Conservation (phyloP, 495 filamentous ascomycete species). For the Cairneyella variabilis region DNA sequence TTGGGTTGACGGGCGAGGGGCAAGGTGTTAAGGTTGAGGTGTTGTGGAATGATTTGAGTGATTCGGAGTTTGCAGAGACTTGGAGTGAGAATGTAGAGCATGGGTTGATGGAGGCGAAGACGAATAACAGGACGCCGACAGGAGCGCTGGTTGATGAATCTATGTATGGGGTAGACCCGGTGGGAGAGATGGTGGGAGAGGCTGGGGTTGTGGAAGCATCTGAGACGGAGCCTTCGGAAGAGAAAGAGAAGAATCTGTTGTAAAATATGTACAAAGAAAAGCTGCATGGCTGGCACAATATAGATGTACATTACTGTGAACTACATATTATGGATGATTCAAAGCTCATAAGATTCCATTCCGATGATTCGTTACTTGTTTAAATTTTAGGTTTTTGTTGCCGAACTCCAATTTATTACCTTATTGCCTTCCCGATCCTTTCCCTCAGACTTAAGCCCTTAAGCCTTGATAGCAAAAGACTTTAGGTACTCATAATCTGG, state of each 20-base stretch:
- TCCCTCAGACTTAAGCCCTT: too few relatives aligned
- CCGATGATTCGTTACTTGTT: neutral
- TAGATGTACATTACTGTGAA: slow-evolving; percentile 7
- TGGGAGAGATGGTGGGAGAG: slow-evolving; percentile 1
- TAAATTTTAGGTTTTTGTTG: too few relatives aligned
- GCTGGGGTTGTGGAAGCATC: neutral
- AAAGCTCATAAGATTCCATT: too few relatives aligned
- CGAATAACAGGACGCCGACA: too few relatives aligned
- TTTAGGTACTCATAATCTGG: slow-evolving; percentile 90
- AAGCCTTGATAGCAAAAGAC: slow-evolving; percentile 68
- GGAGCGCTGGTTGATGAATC: neutral
- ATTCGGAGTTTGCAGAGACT: slow-evolving; percentile 58
- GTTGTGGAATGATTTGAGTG: slow-evolving; percentile 65
- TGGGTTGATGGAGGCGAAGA: slow-evolving; percentile 38
- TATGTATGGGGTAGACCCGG: neutral
- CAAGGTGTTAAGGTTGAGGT: slow-evolving; percentile 45
- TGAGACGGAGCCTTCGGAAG: slow-evolving; percentile 1
- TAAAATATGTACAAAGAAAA: slow-evolving; percentile 14
- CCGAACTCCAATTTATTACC: too few relatives aligned
- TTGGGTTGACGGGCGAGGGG: slow-evolving; percentile 37
- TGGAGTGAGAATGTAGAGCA: slow-evolving; percentile 74
- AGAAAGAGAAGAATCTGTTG: neutral
- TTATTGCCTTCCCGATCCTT: too few relatives aligned
- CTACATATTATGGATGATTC: neutral
- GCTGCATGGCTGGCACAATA: neutral